Evolutionary conservation across 108 stramenopile species (phyloP).

Genomic region (Aureococcus anophagefferens): DNA sequence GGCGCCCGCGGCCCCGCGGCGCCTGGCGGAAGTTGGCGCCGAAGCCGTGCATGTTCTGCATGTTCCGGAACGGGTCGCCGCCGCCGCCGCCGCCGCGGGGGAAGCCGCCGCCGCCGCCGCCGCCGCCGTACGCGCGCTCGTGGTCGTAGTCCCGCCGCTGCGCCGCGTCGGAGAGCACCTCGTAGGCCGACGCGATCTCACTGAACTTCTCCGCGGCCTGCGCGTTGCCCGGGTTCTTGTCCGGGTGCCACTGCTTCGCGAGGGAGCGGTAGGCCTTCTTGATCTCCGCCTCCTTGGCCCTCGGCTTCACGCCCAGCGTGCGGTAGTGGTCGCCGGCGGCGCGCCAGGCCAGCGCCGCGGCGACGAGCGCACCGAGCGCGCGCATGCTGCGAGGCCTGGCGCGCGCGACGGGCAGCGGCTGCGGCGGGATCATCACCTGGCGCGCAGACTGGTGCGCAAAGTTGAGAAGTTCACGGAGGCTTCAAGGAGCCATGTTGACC

Average conservation of each 20-base stretch:
- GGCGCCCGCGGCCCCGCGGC: too few species aligned
- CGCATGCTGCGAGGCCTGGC: too few species aligned
- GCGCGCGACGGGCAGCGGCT: too few species aligned
- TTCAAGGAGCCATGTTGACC: too few species aligned
- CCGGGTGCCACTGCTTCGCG: constrained; percentile 41
- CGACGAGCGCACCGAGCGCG: neutral
- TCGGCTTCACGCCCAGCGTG: neutral
- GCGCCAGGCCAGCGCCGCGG: neutral
- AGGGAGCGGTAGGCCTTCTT: neutral
- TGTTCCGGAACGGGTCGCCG: neutral
- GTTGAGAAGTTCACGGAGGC: too few species aligned
- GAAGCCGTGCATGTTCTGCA: too few species aligned
- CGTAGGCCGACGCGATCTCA: constrained; percentile 16
- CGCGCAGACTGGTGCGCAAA: too few species aligned
- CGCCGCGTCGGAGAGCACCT: constrained; percentile 14
- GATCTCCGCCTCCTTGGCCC: neutral
- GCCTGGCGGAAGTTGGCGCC: too few species aligned
- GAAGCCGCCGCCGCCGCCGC: constrained; percentile 1
- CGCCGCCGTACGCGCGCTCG: neutral
- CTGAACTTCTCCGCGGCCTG: constrained; percentile 21
- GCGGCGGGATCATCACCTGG: too few species aligned
- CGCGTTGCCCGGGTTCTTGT: constrained; percentile 15
- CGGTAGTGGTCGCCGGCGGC: neutral
- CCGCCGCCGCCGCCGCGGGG: constrained; percentile 7
- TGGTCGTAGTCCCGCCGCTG: constrained; percentile 14